A percentile compares a stretch with the other conserved stretches of the same genome.
Conservation (phyloP, 1,284 basidiomycete genomes). For the Malassezia sp. region DNA sequence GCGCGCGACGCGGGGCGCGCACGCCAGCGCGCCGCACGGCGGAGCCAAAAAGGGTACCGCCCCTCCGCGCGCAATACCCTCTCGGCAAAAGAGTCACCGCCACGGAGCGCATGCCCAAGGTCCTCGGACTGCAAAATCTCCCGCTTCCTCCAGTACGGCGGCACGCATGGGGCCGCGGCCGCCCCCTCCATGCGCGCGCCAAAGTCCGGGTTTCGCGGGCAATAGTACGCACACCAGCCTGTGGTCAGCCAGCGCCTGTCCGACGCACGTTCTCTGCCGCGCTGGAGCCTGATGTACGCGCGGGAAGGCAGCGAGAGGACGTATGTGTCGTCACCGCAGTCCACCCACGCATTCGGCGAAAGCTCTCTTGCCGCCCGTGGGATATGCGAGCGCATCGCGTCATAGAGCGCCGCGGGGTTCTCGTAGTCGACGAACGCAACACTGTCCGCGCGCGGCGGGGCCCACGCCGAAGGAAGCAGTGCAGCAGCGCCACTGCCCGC, state of each 20-base stretch:
- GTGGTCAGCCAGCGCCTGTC: too few relatives aligned
- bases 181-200: too few relatives aligned
- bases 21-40: conserved; percentile 11
- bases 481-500: too few relatives aligned
- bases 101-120: conserved; percentile 10
- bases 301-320: conserved; percentile 64
- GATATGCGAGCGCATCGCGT: conserved; percentile 51
- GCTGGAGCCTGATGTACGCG: conserved; percentile 64
- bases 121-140: conserved; percentile 5
- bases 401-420: conserved; percentile 56
- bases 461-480: too few relatives aligned
- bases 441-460: too few relatives aligned
- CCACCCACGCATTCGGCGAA: conserved; percentile 63
- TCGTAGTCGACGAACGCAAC: conserved; percentile 73
- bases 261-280: too few relatives aligned
- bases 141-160: conserved; percentile 7
- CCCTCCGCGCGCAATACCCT: not conserved
- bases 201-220: conserved; percentile 4
- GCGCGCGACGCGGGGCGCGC: conserved; percentile 1
- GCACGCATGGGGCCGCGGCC: not conserved
- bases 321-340: conserved; percentile 63
- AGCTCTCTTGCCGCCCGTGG: conserved; percentile 51
- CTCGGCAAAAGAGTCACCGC: conserved; percentile 8
- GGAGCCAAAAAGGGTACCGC: conserved; percentile 7
- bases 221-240: conserved; percentile 1